Base-by-base conservation (phyloP, 805 yeast genomes). In the Wickerhamomyces xylosicus region DNA sequence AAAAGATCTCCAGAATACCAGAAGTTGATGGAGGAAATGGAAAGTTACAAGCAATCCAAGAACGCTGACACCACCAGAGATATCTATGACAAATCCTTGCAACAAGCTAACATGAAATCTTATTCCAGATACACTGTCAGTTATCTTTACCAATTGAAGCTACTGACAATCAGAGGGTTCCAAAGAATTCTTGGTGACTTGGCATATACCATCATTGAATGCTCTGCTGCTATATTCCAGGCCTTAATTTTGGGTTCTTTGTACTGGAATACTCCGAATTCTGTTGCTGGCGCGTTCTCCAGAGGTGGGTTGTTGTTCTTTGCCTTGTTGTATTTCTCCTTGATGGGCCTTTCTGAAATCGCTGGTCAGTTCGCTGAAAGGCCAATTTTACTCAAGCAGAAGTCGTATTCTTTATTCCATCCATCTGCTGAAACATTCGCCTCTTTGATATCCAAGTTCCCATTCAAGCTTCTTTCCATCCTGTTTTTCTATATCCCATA, bases 371-470 rank as follows among this genome's bases (percentile, higher is more conserved):
- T 31, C 13, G 19, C 17, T 31, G 33, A 31, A 15, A 58, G 61
- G 34, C 72, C 78, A 36, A 74, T 84, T 45, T 69, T 80, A 20
- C 72, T 71, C 48, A 83, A 84, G 52, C 94, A 84, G 54, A 77
- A 78, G 50, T 69, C 71, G 36, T 84, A 79, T 48, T 77, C 85
- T 0, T 68, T 83, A 41, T 85, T 80, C 54, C 76, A 77, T 42
- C 87, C 89, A 3, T 69, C 85, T 13, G 77, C 85, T 3, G 90
- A 82, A 51, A 82, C 85, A 1, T 47, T 83, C 4, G 79, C 85
- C 0, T 63, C 75, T 5, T 63, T 77, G 35, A 42, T 79, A 4
- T 69, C 84, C 3, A 79, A 75, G 37, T 56, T 83, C 42, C 89
- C 90, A 3, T 65, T 74, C 39, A 81, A 81, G 57, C 43, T 72